Base-by-base conservation (phyloP, 352 stramenopile species). In the Globisporangium sylvaticum region DNA sequence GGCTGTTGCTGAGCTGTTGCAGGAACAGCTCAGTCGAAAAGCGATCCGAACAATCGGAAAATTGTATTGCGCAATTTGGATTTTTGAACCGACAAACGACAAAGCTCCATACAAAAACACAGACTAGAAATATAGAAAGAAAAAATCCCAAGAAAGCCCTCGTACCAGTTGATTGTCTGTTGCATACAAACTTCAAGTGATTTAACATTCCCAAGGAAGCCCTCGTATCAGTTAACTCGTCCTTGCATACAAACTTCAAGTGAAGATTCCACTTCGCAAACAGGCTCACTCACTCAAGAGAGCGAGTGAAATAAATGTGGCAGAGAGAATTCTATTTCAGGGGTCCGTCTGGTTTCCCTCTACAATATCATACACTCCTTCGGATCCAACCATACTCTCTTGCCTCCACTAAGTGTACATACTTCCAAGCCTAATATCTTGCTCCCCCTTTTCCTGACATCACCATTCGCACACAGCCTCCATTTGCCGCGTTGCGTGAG, bases 311-410 rank as follows among this genome's bases (percentile, higher is more conserved):
- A 59, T 59, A 58, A 42, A 58, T 24, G 53, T 27, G 53, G 20
- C 29, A 46, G 29, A 27, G 29, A 60, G 54, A 46, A 60, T 60
- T 60, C 20, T 60, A 60, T 60, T 60, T 60, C 54, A 59, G 12
- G 14, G 3, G 8, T 59, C 25, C n/a, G 1, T 27, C 14, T 22
- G 5, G 3, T 4, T 27, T 60, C 31, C n/a, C 55, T 46, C 31
- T 25, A 8, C 4, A n/a, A 20, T 4, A 44, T 60, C 10, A 46
- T 60, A 27, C 39, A 20, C 39, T 46, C 15, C 14, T 14, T 46
- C 4, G 39, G 39, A 46, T 46, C 39, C 39, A 14, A n/a, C 14
- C 7, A 3, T 15, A n/a, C 4, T 9, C 39, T 9, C 39, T 46
- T 46, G 15, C 39, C 4, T n/a, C 39, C 39, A 46, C 39, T n/a